phyloP scores from a whole-genome alignment of 2,329 filamentous ascomycete genomes.

The Stylonectria norvegica region DNA sequence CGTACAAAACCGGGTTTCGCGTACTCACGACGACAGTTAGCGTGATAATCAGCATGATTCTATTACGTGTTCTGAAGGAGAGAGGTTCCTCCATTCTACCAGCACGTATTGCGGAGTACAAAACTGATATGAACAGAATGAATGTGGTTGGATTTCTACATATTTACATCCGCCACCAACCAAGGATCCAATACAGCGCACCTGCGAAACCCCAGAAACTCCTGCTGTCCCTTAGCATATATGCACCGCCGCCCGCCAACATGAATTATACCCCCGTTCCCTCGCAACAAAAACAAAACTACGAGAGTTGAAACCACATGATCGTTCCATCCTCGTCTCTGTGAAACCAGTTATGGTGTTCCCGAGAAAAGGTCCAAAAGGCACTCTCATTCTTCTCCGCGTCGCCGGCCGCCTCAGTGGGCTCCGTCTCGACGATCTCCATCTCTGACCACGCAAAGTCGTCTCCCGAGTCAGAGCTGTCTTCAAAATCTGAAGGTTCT shows the following conservation, averaged over 20 bases:
- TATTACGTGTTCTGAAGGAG: no score
- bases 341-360: slow-evolving; percentile 4
- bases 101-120: no score
- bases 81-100: no score
- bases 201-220: no score
- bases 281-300: not conserved
- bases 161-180: no score
- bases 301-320: slow-evolving; percentile 4
- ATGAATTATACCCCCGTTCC: no score
- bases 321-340: slow-evolving; percentile 1
- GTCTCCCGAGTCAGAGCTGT: not conserved
- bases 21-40: no score
- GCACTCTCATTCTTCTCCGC: not conserved
- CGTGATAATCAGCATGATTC: no score
- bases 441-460: slow-evolving; percentile 1
- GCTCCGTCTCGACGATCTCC: slow-evolving; percentile 1
- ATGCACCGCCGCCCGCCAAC: not conserved
- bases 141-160: no score
- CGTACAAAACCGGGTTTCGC: no score
- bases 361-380: slow-evolving; percentile 11
- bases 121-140: no score
- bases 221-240: not conserved
- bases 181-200: no score
- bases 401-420: not conserved
- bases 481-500: not conserved